These are phyloP conservation scores for Adansonia digitata DNA, from an alignment of 345 rosid species.

Conservation along the genomic window DNA sequence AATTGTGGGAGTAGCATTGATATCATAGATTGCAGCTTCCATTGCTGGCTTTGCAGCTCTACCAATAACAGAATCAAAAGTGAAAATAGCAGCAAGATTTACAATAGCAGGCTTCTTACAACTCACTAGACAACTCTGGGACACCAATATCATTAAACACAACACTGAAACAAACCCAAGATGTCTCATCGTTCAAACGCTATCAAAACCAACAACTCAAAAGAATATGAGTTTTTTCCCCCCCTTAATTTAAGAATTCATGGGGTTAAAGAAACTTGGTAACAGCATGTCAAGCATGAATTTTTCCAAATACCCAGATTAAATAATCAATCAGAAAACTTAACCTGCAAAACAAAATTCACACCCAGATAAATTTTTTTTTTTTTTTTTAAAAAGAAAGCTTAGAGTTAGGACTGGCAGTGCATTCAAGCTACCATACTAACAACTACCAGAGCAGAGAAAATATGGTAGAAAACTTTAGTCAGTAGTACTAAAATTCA, in stretches of 20 bases:
- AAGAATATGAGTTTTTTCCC: neutral
- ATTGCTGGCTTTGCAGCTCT: slow-evolving; percentile 71
- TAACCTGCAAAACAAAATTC: neutral
- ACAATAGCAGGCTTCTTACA: slow-evolving; percentile 44
- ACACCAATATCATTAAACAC: slow-evolving; percentile 17
- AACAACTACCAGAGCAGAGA: neutral
- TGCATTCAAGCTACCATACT: neutral
- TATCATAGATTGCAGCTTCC: slow-evolving; percentile 55
- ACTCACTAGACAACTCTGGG: slow-evolving; percentile 24
- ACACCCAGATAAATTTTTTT: neutral
- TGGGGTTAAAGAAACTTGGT: neutral
- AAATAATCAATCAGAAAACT: neutral
- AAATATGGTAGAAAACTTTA: neutral
- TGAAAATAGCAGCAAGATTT: slow-evolving; percentile 63
- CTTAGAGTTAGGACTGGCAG: neutral
- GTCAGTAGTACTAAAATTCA: neutral
- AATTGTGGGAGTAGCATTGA: slow-evolving; percentile 44
- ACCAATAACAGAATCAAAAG: slow-evolving; percentile 73
- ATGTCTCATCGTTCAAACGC: neutral
- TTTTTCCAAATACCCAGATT: slow-evolving; percentile 13
- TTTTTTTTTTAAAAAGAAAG: neutral
- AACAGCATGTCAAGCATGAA: neutral
- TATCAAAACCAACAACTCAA: neutral
- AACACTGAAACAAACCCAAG: neutral
- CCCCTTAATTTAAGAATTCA: neutral